These are phyloP conservation scores for Pythium phragmiticola DNA, from an alignment of 352 stramenopile species.

Conservation along the genomic window DNA sequence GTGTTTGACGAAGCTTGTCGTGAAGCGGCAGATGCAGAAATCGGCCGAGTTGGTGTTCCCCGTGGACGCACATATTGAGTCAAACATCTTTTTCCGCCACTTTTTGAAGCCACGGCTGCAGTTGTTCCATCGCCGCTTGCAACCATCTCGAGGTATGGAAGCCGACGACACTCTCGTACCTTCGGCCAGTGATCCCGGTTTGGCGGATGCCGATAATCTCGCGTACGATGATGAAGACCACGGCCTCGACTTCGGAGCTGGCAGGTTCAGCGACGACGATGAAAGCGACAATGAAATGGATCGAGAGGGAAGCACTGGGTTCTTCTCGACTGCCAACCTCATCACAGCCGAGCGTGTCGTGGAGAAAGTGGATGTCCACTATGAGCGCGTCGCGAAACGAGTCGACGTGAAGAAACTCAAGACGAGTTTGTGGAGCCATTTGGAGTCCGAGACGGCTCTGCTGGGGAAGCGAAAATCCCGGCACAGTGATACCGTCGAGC, in stretches of 20 bases:
- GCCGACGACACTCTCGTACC: slow-evolving; percentile 22
- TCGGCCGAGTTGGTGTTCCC: slow-evolving; percentile 67
- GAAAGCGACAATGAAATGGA: slow-evolving; percentile 39
- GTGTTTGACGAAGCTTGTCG: slow-evolving; percentile 46
- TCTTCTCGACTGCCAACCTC: slow-evolving; percentile 57
- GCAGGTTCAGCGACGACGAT: slow-evolving; percentile 28
- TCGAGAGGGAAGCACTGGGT: slow-evolving; percentile 21
- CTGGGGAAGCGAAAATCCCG: slow-evolving; percentile 24
- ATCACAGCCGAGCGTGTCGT: slow-evolving; percentile 91
- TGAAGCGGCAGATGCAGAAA: slow-evolving; percentile 54
- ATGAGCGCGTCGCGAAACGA: slow-evolving; percentile 94
- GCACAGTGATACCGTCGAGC: slow-evolving; percentile 5
- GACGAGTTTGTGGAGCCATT: slow-evolving; percentile 91
- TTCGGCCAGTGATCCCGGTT: slow-evolving; percentile 18
- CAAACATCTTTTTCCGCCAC: slow-evolving; percentile 67
- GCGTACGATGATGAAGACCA: slow-evolving; percentile 25
- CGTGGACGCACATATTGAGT: slow-evolving; percentile 72
- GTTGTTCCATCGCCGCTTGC: slow-evolving; percentile 46
- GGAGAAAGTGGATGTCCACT: slow-evolving; percentile 93
- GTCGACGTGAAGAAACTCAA: slow-evolving; percentile 98
- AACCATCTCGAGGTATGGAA: slow-evolving; percentile 17
- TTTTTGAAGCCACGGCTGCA: slow-evolving; percentile 76
- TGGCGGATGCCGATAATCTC: slow-evolving; percentile 20
- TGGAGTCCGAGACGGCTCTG: slow-evolving; percentile 49
- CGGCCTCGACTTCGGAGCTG: slow-evolving; percentile 28